Evolutionary conservation across 1,139 yeast genomes (phyloP).

Genomic region (Blastobotrys ciferrii): DNA sequence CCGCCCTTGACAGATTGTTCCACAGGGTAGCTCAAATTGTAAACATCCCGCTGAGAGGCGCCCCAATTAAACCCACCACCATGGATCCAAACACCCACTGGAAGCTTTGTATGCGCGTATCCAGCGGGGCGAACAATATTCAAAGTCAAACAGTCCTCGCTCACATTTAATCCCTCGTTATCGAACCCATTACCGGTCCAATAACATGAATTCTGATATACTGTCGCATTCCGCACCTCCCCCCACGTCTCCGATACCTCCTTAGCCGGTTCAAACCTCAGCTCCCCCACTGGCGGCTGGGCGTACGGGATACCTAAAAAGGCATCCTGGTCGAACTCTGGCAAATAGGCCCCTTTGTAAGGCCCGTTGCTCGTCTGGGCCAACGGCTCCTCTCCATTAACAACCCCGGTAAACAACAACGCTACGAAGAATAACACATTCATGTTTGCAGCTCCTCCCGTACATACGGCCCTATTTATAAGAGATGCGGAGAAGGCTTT

Average conservation of each 20-base stretch:
- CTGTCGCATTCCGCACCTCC: constrained; percentile 15
- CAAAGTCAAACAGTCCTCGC: constrained; percentile 29
- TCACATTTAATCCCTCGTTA: constrained; percentile 6
- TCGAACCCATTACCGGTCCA: constrained; percentile 6
- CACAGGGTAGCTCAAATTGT: constrained; percentile 13
- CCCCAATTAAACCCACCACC: constrained; percentile 37
- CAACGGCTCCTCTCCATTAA: neutral
- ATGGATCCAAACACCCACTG: constrained; percentile 39
- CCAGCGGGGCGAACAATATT: constrained; percentile 25
- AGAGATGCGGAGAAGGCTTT: too few species aligned
- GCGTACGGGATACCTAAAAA: constrained; percentile 30
- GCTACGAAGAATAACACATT: neutral
- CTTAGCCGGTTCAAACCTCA: constrained; percentile 23
- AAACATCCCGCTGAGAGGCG: constrained; percentile 10
- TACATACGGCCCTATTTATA: too few species aligned
- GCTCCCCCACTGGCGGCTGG: constrained; percentile 26
- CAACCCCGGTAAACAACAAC: neutral
- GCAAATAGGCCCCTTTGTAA: neutral
- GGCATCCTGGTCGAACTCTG: constrained; percentile 12
- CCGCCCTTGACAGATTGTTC: constrained; percentile 18
- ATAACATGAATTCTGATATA: constrained; percentile 16
- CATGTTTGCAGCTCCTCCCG: too few species aligned
- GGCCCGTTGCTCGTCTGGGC: neutral
- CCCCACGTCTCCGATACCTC: constrained; percentile 10
- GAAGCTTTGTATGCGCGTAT: constrained; percentile 23